Evolutionary conservation across 148 eudicot species (phyloP).

Genomic region (Drosera capensis): DNA sequence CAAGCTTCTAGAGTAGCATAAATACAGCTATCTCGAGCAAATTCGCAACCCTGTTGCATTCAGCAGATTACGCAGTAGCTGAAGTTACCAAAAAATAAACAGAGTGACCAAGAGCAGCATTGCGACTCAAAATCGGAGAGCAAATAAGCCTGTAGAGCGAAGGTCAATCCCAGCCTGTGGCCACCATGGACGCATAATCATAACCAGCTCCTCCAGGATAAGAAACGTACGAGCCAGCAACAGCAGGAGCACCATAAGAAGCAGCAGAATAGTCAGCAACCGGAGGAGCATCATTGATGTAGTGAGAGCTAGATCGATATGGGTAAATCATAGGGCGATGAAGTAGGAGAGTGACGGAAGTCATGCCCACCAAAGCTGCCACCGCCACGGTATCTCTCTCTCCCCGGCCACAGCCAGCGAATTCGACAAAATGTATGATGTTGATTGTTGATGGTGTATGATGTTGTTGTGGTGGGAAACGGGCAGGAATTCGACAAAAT

Average conservation of each 20-base stretch:
- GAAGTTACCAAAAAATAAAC: too few relatives aligned
- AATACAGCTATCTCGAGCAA: too few relatives aligned
- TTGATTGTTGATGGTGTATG: too few relatives aligned
- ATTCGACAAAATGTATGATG: too few relatives aligned
- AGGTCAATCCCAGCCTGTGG: constrained; percentile 48
- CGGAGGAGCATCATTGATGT: constrained; percentile 9
- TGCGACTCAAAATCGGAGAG: too few relatives aligned
- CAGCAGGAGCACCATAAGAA: constrained; percentile 3
- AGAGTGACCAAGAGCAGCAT: too few relatives aligned
- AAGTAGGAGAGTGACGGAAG: constrained; percentile 16
- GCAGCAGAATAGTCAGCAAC: neutral
- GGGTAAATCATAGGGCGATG: constrained; percentile 2
- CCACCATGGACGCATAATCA: constrained; percentile 28
- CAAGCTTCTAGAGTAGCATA: too few relatives aligned
- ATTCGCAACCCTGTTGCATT: too few relatives aligned
- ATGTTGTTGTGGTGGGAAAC: too few relatives aligned
- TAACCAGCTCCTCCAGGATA: constrained; percentile 11
- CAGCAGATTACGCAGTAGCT: too few relatives aligned
- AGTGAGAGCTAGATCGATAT: constrained; percentile 16
- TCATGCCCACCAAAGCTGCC: constrained; percentile 46
- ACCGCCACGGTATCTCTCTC: constrained; percentile 24
- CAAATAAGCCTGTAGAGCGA: neutral
- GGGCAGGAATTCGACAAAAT: too few relatives aligned
- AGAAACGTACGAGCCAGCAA: constrained; percentile 4
- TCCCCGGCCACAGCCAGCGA: constrained; percentile 17